Percentiles rank a stretch among this genome's conserved stretches.
phyloP scores from a whole-genome alignment of 257 asterid genomes.

The Solanum acaule region DNA sequence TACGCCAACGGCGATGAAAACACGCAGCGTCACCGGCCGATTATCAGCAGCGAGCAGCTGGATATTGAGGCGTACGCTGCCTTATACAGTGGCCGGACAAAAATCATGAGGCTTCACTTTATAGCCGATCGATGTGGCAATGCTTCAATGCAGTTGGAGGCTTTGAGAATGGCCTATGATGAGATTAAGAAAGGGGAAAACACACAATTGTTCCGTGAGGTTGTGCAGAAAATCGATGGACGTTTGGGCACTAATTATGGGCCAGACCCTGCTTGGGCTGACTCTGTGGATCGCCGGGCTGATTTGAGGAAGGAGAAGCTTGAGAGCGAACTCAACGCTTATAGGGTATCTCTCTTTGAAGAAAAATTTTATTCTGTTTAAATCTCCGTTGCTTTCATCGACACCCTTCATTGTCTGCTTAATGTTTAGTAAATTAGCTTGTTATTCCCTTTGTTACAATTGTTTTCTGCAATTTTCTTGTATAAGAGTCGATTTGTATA shows the following conservation, averaged over 20 bases:
- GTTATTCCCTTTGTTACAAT: background rate
- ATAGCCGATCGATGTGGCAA: slow-evolving; percentile 62
- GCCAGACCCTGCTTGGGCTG: slow-evolving; percentile 59
- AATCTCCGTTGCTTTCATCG: background rate
- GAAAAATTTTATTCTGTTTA: background rate
- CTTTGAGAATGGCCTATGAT: slow-evolving; percentile 88
- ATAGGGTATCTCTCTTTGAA: slow-evolving; percentile 35
- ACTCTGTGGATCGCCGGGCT: slow-evolving; percentile 77
- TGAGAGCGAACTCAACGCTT: slow-evolving; percentile 86
- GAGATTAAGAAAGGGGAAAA: slow-evolving; percentile 94
- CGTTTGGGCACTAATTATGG: slow-evolving; percentile 65
- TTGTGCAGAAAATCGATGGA: slow-evolving; percentile 66
- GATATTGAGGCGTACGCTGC: slow-evolving; percentile 94
- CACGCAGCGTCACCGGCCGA: slow-evolving; percentile 61
- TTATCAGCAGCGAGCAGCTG: slow-evolving; percentile 81
- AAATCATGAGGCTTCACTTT: slow-evolving; percentile 65
- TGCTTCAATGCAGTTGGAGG: slow-evolving; percentile 67
- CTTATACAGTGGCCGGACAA: slow-evolving; percentile 79
- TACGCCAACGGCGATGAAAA: slow-evolving; percentile 42
- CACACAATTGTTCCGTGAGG: slow-evolving; percentile 70
- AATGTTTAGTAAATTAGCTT: background rate
- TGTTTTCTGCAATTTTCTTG: background rate
- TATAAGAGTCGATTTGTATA: background rate
- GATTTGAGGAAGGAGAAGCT: slow-evolving; percentile 76
- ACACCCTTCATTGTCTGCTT: background rate